A percentile compares a stretch with the other conserved stretches of the same genome.
Conservation (phyloP, 2,329 filamentous ascomycete genomes). For the Calonectria pteridis region DNA sequence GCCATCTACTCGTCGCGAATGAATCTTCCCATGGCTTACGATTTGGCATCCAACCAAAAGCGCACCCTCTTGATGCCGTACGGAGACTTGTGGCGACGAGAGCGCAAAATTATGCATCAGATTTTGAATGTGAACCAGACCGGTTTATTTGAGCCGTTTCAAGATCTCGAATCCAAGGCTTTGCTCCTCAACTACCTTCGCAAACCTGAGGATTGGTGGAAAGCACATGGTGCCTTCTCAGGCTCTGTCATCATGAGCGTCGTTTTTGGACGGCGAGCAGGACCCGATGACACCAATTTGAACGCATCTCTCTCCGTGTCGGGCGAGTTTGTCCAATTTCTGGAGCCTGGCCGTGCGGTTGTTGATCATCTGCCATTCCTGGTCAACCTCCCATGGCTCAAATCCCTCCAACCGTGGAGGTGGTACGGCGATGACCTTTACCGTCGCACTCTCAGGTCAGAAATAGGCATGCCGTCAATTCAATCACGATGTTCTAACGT, state of each 20-base stretch:
- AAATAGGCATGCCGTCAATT: neutral
- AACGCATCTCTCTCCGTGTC: neutral
- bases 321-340: neutral
- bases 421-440: neutral
- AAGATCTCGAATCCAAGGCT: slow-evolving; percentile 26
- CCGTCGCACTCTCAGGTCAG: neutral
- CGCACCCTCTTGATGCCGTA: slow-evolving; percentile 13
- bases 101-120: slow-evolving; percentile 18
- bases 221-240: slow-evolving; percentile 13
- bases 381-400: neutral
- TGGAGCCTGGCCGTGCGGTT: neutral
- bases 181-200: slow-evolving; percentile 17
- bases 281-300: slow-evolving; percentile 11
- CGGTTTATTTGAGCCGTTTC: slow-evolving; percentile 9
- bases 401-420: slow-evolving; percentile 13
- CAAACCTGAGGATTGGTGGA: slow-evolving; percentile 11
- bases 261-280: slow-evolving; percentile 20
- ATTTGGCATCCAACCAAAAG: neutral
- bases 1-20: slow-evolving; percentile 6
- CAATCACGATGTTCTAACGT: neutral
- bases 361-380: slow-evolving; percentile 7
- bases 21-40: slow-evolving; percentile 5
- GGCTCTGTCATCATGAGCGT: slow-evolving; percentile 27
- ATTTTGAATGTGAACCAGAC: neutral
- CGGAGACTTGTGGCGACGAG: neutral